Conservation (phyloP, 768 basidiomycete species). For the Macrolepiota dolichaula region DNA sequence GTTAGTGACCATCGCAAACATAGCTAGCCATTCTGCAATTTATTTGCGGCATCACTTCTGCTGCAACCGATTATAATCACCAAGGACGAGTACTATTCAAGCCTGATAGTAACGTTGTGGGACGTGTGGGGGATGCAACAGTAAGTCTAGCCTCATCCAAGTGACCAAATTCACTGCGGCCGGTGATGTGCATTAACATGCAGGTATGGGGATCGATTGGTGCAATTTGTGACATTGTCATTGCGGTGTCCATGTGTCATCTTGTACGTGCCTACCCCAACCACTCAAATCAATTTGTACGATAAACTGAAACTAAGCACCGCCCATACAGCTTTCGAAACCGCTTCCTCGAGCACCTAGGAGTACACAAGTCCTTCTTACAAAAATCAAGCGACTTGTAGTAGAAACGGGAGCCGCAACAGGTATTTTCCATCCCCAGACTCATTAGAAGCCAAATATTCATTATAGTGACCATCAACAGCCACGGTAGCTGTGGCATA, state of each 20-base stretch:
- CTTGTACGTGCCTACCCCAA: background rate
- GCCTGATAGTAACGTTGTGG: too few relatives aligned
- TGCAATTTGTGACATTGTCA: background rate
- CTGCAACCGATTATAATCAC: too few relatives aligned
- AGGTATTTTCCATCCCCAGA: background rate
- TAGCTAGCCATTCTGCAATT: too few relatives aligned
- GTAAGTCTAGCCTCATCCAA: background rate
- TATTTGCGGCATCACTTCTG: too few relatives aligned
- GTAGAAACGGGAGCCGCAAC: conserved; percentile 5
- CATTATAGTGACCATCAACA: background rate
- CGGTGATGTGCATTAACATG: background rate
- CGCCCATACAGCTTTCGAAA: background rate
- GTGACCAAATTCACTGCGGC: background rate
- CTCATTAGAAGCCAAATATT: background rate
- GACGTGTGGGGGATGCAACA: too few relatives aligned
- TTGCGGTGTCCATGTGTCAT: conserved; percentile 1
- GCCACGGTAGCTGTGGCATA: background rate
- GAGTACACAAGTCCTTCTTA: background rate
- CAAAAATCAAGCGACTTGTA: background rate
- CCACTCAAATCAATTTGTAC: background rate
- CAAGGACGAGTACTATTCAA: too few relatives aligned
- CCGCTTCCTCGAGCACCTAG: background rate
- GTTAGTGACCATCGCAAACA: background rate
- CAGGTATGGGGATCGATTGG: background rate
- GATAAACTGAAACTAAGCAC: too few relatives aligned